Evolutionary conservation across 495 filamentous ascomycete genomes (phyloP).

Genomic region (Aspergillus leporis): DNA sequence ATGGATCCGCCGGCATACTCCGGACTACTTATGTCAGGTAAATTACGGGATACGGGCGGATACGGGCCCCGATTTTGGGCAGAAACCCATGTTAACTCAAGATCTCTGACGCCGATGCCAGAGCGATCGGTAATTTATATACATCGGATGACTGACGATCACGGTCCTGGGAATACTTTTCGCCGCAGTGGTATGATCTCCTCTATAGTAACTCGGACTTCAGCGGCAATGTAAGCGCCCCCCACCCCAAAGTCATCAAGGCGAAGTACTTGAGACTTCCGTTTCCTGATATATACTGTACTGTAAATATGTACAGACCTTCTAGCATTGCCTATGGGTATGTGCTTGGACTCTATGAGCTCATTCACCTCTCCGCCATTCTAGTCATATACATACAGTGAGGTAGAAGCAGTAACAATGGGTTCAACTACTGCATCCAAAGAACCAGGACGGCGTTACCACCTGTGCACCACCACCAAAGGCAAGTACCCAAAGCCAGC

Average conservation of each 20-base stretch:
- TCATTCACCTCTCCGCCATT: no score
- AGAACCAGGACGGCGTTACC: no score
- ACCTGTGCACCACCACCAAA: no score
- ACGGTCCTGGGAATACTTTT: background rate
- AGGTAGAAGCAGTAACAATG: no score
- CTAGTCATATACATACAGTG: no score
- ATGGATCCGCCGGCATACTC: constrained; percentile 2
- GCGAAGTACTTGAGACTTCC: no score
- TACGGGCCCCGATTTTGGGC: constrained; percentile 3
- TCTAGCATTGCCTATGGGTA: no score
- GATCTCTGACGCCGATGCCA: background rate
- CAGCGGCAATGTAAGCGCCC: background rate
- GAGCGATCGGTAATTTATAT: background rate
- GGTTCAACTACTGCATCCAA: no score
- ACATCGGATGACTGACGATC: background rate
- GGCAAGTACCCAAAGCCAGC: no score
- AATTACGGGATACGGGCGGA: background rate
- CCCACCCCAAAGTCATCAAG: background rate
- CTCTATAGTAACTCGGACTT: background rate
- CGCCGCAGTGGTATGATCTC: background rate
- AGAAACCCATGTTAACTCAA: background rate
- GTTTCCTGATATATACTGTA: background rate
- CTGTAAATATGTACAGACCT: no score
- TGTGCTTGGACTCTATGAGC: background rate
- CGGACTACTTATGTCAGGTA: background rate